Evolutionary conservation across 495 filamentous ascomycete species (phyloP), one percentile per base, ranked within the genome.

Genomic region (Apodospora peruviana): DNA sequence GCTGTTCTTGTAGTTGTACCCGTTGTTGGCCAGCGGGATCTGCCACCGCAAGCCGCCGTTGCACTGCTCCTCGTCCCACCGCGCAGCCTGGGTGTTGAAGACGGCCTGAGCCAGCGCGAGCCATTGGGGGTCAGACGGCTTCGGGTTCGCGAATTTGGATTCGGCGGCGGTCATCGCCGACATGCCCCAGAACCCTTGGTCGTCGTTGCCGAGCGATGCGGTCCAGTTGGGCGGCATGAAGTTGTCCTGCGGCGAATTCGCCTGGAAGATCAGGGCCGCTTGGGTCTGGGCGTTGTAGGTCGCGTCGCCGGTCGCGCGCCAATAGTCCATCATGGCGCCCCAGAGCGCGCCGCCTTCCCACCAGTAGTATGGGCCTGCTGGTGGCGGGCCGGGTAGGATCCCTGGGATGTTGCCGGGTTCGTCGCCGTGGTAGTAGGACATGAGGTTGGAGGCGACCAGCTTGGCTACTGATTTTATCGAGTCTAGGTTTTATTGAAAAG

Each of bases 1-100:
- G 51, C 37, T 74, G 62, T 88, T 91, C 66, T 91, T 86, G 71
- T 91, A 91, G 44, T 83, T 75, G 48, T 86, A 93, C 0, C 88
- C 88, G 11, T 68, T 73, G 55, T 88, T 88, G 55, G 74, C 79
- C 0, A 77, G 70, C 58, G 80, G 82, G 38, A 91, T 83, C 68
- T 91, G 86, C 88, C 87, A 91, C 18, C 81, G 72, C 55, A 93
- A 56, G 2, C 84, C 86, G 16, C 86, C 86, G 16, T 67, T 68
- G 58, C 87, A 91, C 5, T 71, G 72, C 22, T 67, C 66, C 5
- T 64, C 71, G 0, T 65, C 78, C 79, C 85, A 90, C 3, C 85
- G 77, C 3, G 32, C 48, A 22, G 72, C 68, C 50, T 80, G 71
- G 3, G 74, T 75, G 55, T 88, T 85, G 70, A 86, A 88, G 19